Evolutionary conservation across 495 filamentous ascomycete genomes (phyloP), one percentile per base, ranked within the genome.

Genomic region (Daldinia decipiens): DNA sequence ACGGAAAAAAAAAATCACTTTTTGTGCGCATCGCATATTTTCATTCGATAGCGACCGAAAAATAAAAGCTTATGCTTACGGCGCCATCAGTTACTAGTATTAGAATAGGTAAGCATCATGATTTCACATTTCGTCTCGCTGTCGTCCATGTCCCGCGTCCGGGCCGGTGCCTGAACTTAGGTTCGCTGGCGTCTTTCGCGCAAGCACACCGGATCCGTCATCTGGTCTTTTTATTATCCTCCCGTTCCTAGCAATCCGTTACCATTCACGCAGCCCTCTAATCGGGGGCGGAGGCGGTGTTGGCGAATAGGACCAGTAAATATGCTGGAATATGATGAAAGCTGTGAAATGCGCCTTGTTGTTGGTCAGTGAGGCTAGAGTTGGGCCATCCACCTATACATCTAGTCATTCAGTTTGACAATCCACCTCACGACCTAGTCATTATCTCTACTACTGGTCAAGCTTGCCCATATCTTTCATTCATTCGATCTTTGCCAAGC

Each of bases 31-130:
- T 56, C 56, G 64, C 64, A 68, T 59, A 51, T 36, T 65, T 27
- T 70, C 65, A 71, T 68, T 73, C 65, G 67, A 65, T 59, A 65
- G 53, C 31, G 52, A 68, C 60, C 47, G 56, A 32, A 52, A 60
- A 65, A 57, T 24, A 24, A 64, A 68, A 47, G 36, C 27, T 39
- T 27, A 58, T 54, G 61, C 65, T 68, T 69, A 66, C 61, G 58
- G 61, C 65, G 57, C 65, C 57, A 68, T 74, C 34, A 38, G 39
- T 47, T 47, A 57, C 43, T 52, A 38, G 29, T 53, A 69, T 51
- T 65, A 60, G 19, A 45, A 68, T 58, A 73, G 65, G 70, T 73
- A 73, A 73, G 70, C 70, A 65, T 68, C 45, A 21, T 59, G 32
- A 63, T 73, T 73, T 66, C 52, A 65, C 9, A 1, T 64, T 40